Evolutionary conservation across 2,329 filamentous ascomycete species (phyloP).

Genomic region (Apiospora koreana): DNA sequence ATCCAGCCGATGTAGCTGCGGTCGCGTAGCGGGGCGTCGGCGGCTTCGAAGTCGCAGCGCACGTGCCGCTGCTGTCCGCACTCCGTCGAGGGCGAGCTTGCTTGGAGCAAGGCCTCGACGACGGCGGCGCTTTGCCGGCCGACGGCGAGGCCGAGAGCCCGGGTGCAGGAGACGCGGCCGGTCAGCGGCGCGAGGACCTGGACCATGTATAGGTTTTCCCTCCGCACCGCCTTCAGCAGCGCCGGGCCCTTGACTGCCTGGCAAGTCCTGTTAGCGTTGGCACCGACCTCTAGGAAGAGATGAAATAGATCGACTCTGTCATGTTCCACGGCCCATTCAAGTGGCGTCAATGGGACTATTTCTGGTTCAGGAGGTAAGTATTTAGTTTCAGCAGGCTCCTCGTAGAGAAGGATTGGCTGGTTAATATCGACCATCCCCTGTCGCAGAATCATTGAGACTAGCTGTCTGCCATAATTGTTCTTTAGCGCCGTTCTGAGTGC

Average conservation of each 20-base stretch:
- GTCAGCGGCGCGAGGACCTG: not conserved
- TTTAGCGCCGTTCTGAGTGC: conserved; percentile 8
- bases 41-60: conserved; percentile 5
- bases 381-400: not conserved
- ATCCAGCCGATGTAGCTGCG: not conserved
- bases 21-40: not conserved
- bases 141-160: conserved; percentile 10
- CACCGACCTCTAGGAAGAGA: conserved; percentile 11
- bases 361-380: not conserved
- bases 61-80: not conserved
- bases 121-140: not conserved
- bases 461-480: not conserved
- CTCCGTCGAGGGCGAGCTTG: not conserved
- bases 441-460: not conserved
- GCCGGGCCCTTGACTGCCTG: not conserved
- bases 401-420: not conserved
- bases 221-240: conserved; percentile 8
- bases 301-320: conserved; percentile 6
- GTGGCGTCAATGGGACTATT: not conserved
- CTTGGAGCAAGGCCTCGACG: not conserved
- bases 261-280: conserved; percentile 9
- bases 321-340: conserved; percentile 14
- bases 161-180: not conserved
- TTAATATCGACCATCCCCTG: not conserved
- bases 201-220: not conserved